phyloP scores from a whole-genome alignment of 352 stramenopile genomes.

The Phytophthora pseudosyringae region DNA sequence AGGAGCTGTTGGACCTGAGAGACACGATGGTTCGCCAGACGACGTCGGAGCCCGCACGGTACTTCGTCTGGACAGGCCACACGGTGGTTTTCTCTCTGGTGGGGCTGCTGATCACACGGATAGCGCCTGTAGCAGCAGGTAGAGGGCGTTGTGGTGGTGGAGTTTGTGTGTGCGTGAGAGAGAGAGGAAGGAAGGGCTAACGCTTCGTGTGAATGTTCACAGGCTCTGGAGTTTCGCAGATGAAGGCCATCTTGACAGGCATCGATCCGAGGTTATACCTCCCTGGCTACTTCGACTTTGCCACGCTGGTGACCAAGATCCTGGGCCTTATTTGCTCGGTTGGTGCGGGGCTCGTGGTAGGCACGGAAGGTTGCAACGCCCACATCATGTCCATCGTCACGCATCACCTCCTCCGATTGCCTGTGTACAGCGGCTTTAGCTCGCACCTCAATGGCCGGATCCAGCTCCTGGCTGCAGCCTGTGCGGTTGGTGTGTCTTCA shows the following conservation, averaged over 20 bases:
- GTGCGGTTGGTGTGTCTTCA: slow-evolving; percentile 93
- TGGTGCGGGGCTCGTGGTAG: slow-evolving; percentile 94
- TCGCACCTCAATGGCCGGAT: slow-evolving; percentile 76
- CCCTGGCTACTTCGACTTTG: slow-evolving; percentile 82
- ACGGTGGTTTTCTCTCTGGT: slow-evolving; percentile 67
- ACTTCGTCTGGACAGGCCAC: slow-evolving; percentile 64
- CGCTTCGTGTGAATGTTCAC: slow-evolving; percentile 9
- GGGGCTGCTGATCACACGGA: slow-evolving; percentile 59
- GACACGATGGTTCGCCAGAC: slow-evolving; percentile 43
- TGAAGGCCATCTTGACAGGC: slow-evolving; percentile 90
- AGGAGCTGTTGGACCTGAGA: slow-evolving; percentile 46
- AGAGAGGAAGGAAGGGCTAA: too few species aligned
- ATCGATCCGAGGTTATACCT: slow-evolving; percentile 84
- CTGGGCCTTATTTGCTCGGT: slow-evolving; percentile 95
- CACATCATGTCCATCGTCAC: slow-evolving; percentile 95
- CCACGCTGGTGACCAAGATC: slow-evolving; percentile 86
- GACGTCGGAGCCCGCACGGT: slow-evolving; percentile 40
- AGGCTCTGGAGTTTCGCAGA: slow-evolving; percentile 86
- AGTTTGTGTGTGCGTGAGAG: too few species aligned
- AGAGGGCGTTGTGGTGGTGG: not conserved
- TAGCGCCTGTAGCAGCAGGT: slow-evolving; percentile 66
- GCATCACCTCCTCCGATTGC: slow-evolving; percentile 87
- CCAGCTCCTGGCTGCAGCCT: slow-evolving; percentile 92
- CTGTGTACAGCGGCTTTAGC: slow-evolving; percentile 78
- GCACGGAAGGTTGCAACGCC: slow-evolving; percentile 99